phyloP scores from a whole-genome alignment of 1,284 basidiomycete species.

The Trichosporon sp. region DNA sequence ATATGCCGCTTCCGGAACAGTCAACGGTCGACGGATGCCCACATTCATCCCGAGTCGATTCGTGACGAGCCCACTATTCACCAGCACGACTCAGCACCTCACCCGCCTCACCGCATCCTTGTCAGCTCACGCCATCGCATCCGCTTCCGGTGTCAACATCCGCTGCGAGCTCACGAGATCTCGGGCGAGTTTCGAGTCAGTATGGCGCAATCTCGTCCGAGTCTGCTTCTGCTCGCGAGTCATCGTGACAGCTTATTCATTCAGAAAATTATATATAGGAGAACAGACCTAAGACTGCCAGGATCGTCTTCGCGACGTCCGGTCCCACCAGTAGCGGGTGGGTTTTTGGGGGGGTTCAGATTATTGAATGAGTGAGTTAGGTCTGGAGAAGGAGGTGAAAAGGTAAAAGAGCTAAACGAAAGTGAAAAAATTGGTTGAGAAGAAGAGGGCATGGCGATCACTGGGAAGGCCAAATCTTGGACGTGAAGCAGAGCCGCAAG shows the following conservation, averaged over 20 bases:
- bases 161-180: not conserved
- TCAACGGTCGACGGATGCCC: too few species aligned
- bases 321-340: slow-evolving; percentile 12
- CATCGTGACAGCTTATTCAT: slow-evolving; percentile 5
- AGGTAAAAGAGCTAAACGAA: slow-evolving; percentile 20
- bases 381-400: slow-evolving; percentile 14
- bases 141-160: not conserved
- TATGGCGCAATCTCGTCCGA: slow-evolving; percentile 16
- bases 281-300: slow-evolving; percentile 6
- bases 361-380: slow-evolving; percentile 6
- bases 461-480: slow-evolving; percentile 12
- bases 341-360: slow-evolving; percentile 15
- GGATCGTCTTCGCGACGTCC: not conserved
- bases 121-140: not conserved
- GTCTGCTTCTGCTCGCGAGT: not conserved
- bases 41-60: not conserved
- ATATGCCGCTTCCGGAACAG: too few species aligned
- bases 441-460: slow-evolving; percentile 1
- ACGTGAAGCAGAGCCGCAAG: not conserved
- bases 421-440: not conserved
- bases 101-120: not conserved
- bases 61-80: not conserved
- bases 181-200: not conserved
- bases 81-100: slow-evolving; percentile 4
- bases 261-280: not conserved